Percentiles rank a stretch among this genome's conserved stretches.
phyloP scores from a whole-genome alignment of 192 early-diverging fungal genomes.

The Linnemannia zychae region DNA sequence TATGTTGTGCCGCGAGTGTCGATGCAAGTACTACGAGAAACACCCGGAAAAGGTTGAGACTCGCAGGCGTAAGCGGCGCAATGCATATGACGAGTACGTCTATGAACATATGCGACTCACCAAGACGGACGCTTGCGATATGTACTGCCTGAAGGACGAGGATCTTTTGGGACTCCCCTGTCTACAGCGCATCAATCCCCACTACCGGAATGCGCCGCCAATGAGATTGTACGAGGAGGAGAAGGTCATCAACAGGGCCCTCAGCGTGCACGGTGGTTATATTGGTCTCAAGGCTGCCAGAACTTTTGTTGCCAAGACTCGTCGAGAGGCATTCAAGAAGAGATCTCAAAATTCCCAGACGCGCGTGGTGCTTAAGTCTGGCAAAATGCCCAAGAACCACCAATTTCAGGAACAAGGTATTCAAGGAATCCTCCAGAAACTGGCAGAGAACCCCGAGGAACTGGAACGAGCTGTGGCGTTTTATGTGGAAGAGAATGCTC shows the following conservation, averaged over 20 bases:
- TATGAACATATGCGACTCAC: not conserved
- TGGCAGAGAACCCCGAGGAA: not conserved
- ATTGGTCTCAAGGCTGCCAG: not conserved
- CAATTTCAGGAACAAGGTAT: not conserved
- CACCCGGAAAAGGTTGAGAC: not conserved
- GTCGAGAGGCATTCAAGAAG: not conserved
- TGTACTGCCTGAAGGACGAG: not conserved
- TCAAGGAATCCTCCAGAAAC: not conserved
- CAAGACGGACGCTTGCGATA: slow-evolving; percentile 11
- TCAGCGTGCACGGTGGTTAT: not conserved
- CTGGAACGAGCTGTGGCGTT: not conserved
- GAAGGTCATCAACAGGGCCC: not conserved
- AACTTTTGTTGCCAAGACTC: not conserved
- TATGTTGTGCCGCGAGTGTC: slow-evolving; percentile 12
- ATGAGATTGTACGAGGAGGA: slow-evolving; percentile 21
- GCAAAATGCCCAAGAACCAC: not conserved
- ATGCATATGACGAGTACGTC: too few relatives aligned
- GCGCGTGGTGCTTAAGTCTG: not conserved
- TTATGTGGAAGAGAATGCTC: not conserved
- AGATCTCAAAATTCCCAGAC: not conserved
- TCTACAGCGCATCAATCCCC: slow-evolving; percentile 1
- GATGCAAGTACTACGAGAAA: slow-evolving; percentile 9
- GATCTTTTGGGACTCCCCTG: not conserved
- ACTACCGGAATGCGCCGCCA: not conserved
- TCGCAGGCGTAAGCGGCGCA: not conserved